Conservation (phyloP, 1,139 yeast species). For the Maudiozyma humilis region DNA sequence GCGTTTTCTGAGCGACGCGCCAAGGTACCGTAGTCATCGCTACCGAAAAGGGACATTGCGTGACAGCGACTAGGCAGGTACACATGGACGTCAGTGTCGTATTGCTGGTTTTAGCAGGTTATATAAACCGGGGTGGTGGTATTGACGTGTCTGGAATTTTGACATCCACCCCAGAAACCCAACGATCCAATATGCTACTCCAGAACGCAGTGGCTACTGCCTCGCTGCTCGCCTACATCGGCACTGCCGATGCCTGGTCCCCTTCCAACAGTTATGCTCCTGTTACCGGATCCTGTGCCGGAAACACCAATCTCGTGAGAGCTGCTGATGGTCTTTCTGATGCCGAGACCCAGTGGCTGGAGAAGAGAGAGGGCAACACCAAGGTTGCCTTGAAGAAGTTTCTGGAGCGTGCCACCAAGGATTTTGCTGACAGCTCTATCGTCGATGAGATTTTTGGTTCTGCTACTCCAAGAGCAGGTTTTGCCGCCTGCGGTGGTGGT, state of each 20-base stretch:
- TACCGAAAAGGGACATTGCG: background rate
- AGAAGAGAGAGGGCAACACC: conserved; percentile 45
- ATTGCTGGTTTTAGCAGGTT: too few species aligned
- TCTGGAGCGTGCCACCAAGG: conserved; percentile 41
- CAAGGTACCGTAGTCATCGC: background rate
- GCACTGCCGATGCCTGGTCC: conserved; percentile 1
- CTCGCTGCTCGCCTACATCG: background rate
- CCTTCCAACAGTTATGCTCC: conserved; percentile 53
- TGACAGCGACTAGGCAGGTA: too few species aligned
- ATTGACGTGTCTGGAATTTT: background rate
- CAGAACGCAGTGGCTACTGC: background rate
- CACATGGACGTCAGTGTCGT: background rate
- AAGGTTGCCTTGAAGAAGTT: conserved; percentile 47
- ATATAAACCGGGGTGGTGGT: background rate
- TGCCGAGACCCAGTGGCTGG: conserved; percentile 27
- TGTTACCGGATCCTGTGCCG: conserved; percentile 47
- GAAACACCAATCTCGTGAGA: conserved; percentile 32
- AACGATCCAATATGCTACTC: conserved; percentile 1
- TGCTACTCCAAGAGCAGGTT: conserved; percentile 40
- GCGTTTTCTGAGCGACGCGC: background rate
- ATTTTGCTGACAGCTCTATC: conserved; percentile 37
- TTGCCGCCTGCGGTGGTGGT: conserved; percentile 88
- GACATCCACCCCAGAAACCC: background rate
- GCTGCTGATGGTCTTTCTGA: conserved; percentile 9
- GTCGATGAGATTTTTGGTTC: conserved; percentile 22